These are phyloP conservation scores for Penicillium coprophilum DNA, from an alignment of 495 filamentous ascomycete genomes.

Conservation along the genomic window DNA sequence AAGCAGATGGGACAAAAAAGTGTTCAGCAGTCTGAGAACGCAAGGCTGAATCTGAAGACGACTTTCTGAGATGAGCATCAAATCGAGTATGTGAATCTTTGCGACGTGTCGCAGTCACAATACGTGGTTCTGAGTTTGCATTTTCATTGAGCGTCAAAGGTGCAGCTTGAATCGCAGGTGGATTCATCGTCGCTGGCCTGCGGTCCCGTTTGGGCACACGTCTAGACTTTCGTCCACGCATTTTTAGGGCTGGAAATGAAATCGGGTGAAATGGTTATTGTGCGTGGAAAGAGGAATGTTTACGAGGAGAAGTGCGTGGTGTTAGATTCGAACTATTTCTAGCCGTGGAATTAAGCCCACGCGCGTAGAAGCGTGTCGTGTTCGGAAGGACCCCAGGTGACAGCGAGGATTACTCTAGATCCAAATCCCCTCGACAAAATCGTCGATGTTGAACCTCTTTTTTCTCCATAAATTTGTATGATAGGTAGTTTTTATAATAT, in stretches of 20 bases:
- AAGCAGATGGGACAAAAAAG: background rate
- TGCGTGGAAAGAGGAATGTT: background rate
- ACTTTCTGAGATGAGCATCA: background rate
- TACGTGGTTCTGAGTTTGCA: background rate
- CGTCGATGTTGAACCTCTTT: background rate
- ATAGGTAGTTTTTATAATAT: background rate
- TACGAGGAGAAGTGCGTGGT: background rate
- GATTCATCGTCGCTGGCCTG: background rate
- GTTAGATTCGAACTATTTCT: background rate
- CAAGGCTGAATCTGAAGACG: background rate
- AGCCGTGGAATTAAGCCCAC: background rate
- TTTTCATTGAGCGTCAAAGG: background rate
- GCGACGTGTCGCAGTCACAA: no score
- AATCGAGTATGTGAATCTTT: no score
- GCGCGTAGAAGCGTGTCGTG: background rate
- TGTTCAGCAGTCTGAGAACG: background rate
- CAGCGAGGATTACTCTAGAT: no score
- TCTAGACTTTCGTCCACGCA: background rate
- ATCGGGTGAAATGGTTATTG: background rate
- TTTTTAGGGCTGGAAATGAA: background rate
- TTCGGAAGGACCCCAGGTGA: background rate
- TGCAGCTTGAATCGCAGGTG: background rate
- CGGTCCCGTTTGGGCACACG: background rate
- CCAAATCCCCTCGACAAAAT: background rate
- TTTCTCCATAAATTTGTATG: background rate